Evolutionary conservation across 2,329 filamentous ascomycete species (phyloP).

Genomic region (Bipolaris sorokiniana): DNA sequence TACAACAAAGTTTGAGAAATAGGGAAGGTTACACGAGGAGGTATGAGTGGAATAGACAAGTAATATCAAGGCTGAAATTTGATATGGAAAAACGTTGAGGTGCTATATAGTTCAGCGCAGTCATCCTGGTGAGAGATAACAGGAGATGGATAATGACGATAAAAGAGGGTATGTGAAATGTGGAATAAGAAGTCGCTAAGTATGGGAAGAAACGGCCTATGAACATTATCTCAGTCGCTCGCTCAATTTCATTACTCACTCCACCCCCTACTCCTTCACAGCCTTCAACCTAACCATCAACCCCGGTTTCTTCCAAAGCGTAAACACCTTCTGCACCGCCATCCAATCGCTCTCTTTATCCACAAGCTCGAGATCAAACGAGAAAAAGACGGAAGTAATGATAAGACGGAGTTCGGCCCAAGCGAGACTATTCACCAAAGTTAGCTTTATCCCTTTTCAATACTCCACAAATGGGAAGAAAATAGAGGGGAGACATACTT

Average conservation of each 20-base stretch:
- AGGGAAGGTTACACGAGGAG: no score
- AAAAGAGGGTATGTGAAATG: no score
- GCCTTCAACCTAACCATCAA: slow-evolving; percentile 36
- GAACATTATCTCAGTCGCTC: neutral
- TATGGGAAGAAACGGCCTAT: neutral
- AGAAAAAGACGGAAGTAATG: slow-evolving; percentile 32
- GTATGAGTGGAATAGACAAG: no score
- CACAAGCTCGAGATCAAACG: slow-evolving; percentile 34
- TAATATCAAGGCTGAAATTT: no score
- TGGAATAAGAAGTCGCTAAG: neutral
- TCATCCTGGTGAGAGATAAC: no score
- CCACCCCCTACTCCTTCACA: slow-evolving; percentile 16
- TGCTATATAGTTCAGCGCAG: no score
- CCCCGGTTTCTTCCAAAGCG: slow-evolving; percentile 43
- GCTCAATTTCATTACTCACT: neutral
- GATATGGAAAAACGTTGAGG: no score
- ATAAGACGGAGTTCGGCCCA: slow-evolving; percentile 40
- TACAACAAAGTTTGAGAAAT: no score
- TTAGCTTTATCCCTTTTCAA: no score
- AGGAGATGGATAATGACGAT: no score
- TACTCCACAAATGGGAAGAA: neutral
- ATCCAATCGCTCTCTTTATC: slow-evolving; percentile 49
- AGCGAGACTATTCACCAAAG: slow-evolving; percentile 15
- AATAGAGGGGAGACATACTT: slow-evolving; percentile 34
- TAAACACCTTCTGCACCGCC: slow-evolving; percentile 35